A percentile compares a stretch with the other conserved stretches of the same genome.
Evolutionary conservation across 2,329 filamentous ascomycete species (phyloP).

Genomic region (Paracamarosporium sp.): DNA sequence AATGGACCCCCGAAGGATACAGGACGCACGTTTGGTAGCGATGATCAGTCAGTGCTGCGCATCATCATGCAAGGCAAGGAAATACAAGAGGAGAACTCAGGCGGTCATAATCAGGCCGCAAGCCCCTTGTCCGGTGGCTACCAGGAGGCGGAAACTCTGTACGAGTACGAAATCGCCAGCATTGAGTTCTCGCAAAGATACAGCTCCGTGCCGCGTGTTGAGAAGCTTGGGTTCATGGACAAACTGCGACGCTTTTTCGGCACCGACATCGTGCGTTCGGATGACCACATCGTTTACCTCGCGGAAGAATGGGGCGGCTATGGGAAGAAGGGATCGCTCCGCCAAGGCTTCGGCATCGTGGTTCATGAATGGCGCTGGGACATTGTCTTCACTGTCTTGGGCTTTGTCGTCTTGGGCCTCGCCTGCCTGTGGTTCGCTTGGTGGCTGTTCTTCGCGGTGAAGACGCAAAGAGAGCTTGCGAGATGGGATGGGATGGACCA

Average conservation of each 20-base stretch:
- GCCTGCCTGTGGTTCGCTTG: conserved; percentile 24
- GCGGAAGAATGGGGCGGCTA: conserved; percentile 37
- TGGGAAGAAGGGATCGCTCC: conserved; percentile 39
- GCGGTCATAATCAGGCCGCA: conserved; percentile 18
- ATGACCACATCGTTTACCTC: conserved; percentile 36
- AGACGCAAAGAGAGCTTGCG: conserved; percentile 35
- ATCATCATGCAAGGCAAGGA: conserved; percentile 32
- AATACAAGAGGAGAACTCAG: conserved; percentile 13
- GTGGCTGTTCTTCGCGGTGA: conserved; percentile 25
- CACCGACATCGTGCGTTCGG: conserved; percentile 27
- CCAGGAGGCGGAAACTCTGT: conserved; percentile 21
- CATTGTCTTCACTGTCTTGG: conserved; percentile 26
- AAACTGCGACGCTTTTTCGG: conserved; percentile 35
- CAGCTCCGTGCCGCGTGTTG: conserved; percentile 24
- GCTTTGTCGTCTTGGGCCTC: conserved; percentile 23
- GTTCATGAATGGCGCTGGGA: conserved; percentile 33
- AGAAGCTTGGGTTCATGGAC: conserved; percentile 21
- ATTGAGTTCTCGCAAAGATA: conserved; percentile 29
- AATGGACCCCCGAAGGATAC: conserved; percentile 13
- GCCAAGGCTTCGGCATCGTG: conserved; percentile 31
- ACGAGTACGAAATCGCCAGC: conserved; percentile 32
- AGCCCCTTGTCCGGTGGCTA: conserved; percentile 26
- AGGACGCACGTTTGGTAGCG: conserved; percentile 26
- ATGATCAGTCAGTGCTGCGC: conserved; percentile 32
- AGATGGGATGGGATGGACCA: conserved; percentile 43